Evolutionary conservation across 2,329 filamentous ascomycete genomes (phyloP), one percentile per base, ranked within the genome.

Genomic region (Claviceps cyperi): DNA sequence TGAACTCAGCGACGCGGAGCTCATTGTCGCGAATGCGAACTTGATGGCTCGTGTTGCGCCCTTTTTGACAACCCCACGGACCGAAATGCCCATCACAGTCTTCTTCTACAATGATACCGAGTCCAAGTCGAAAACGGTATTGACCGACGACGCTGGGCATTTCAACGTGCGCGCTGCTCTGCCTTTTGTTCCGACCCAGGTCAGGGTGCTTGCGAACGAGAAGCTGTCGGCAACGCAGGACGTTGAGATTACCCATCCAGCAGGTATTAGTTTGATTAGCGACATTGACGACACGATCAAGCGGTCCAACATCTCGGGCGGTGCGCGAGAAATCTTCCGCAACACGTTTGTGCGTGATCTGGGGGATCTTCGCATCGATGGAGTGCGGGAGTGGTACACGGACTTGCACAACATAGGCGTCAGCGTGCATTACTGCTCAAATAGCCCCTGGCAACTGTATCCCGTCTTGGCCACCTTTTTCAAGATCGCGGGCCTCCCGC

Each of bases 201-300:
- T 96, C 22, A 78, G 89, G 43, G 84, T 98, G 1, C 69, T 98
- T 17, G 91, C 88, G 5, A 90, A 84, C 13, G 89, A 96, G 60
- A 77, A 83, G 51, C 72, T 98, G 3, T 94, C 90, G 15, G 83
- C 82, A 0, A 87, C 84, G 1, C 84, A 92, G 55, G 77, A 86
- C 50, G 76, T 98, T 43, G 74, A 80, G 40, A 71, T 97, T 47
- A 89, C 84, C 4, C 84, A 91, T 52, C 78, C 85, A 0, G 73
- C 71, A 21, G 92, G 92, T 40, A 78, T 98, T 54, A 97, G 90
- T 64, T 62, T 98, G 52, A 97, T 98, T 63, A 97, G 88, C 63
- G 92, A 98, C 63, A 92, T 98, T 55, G 92, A 98, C 61, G 92
- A 98, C 65, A 98, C 92, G 0, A 83, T 98, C 62, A 98, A 98